These are phyloP conservation scores for Pyrenochaeta sp. DNA, from an alignment of 2,329 filamentous ascomycete species.

Conservation along the genomic window DNA sequence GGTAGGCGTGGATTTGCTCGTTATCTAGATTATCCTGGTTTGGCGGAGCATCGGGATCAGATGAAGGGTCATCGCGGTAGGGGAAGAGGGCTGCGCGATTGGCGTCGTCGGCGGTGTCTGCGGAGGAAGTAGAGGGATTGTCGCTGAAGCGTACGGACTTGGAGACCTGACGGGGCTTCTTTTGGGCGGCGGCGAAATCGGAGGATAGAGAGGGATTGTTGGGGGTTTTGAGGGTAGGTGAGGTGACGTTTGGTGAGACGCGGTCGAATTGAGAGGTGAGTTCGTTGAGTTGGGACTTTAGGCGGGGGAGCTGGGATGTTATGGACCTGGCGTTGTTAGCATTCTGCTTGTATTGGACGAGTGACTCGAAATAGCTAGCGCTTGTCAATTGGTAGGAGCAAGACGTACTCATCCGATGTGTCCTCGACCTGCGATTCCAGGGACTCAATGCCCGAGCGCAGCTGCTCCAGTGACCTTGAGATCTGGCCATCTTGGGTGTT, in stretches of 20 bases:
- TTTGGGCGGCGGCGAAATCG: slow-evolving; percentile 50
- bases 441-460: slow-evolving; percentile 79
- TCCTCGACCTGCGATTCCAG: slow-evolving; percentile 72
- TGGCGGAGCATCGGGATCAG: slow-evolving; percentile 49
- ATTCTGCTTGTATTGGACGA: neutral
- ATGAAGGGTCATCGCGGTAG: slow-evolving; percentile 74
- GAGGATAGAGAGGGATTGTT: slow-evolving; percentile 51
- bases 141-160: slow-evolving; percentile 92
- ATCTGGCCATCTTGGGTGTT: slow-evolving; percentile 89
- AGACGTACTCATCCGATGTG: slow-evolving; percentile 61
- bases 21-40: slow-evolving; percentile 73
- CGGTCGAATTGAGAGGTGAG: slow-evolving; percentile 79
- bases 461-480: slow-evolving; percentile 84
- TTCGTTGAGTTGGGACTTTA: slow-evolving; percentile 78
- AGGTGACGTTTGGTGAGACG: slow-evolving; percentile 59
- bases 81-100: slow-evolving; percentile 68
- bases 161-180: slow-evolving; percentile 50
- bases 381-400: neutral
- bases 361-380: neutral
- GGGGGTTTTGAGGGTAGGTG: slow-evolving; percentile 53
- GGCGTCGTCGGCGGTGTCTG: slow-evolving; percentile 58
- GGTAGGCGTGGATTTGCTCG: slow-evolving; percentile 85
- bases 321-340: slow-evolving; percentile 34
- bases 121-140: slow-evolving; percentile 46
- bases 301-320: slow-evolving; percentile 67